Evolutionary conservation across 2,329 filamentous ascomycete genomes (phyloP), one percentile per base, ranked within the genome.

Genomic region (Colletotrichum neosansevieriae): DNA sequence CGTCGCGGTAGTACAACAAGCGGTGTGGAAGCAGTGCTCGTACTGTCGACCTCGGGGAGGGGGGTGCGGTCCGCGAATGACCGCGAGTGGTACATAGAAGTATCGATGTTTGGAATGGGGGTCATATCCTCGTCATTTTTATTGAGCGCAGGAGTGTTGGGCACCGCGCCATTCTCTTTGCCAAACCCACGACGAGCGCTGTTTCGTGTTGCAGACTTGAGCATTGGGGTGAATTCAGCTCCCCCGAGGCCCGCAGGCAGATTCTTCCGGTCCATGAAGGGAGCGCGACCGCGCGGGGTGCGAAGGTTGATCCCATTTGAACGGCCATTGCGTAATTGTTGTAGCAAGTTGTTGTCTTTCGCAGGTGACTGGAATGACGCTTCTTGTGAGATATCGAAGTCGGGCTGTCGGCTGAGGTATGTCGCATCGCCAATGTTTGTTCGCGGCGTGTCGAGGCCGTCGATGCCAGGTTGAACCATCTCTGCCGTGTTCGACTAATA

Each of bases 181-280:
- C 86, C 88, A 72, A 77, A 81, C 77, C 72, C 80, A 70, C 81
- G 87, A 79, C 84, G 91, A 82, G 83, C 92, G 86, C 83, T 94
- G 83, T 85, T 94, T 84, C 82, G 85, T 76, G 88, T 91, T n/a
- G 87, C 89, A 24, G 83, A 94, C 79, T 97, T 97, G 77, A 99
- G 88, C 73, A 99, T 83, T 0, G 97, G 96, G 0, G 96, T 99
- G 78, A 99, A 99, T 75, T 99, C 97, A 73, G 90, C 91, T 61
- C 88, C 88, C 50, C 84, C 87, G 47, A 90, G 81, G 71, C 87
- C 86, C 42, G 85, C 83, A 21, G 91, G 91, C 21, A 94, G 84
- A 74, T 94, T 96, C 74, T 88, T 88, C 73, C 89, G 87, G 78
- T 92, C 89, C 70, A 88, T 87, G 47, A 97, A 86, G 19, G 91